phyloP scores from a whole-genome alignment of 805 yeast species.

The Candida alai region DNA sequence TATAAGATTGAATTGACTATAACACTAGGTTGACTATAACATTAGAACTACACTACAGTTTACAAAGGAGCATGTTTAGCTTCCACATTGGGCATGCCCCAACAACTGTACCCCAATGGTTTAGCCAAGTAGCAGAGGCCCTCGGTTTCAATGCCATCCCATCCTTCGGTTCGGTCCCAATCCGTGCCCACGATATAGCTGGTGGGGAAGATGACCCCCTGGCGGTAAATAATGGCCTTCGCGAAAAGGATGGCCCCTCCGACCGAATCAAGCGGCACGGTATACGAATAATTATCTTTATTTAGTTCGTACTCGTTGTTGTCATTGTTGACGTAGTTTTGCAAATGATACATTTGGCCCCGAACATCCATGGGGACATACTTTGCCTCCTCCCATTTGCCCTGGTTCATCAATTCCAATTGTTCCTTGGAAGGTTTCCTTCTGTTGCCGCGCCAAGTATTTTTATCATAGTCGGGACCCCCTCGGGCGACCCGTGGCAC shows the following conservation, averaged over 20 bases:
- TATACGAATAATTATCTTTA: slow-evolving; percentile 10
- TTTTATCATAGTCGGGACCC: slow-evolving; percentile 33
- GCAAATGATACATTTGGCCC: slow-evolving; percentile 28
- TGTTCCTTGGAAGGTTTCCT: slow-evolving; percentile 28
- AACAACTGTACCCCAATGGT: slow-evolving; percentile 42
- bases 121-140: slow-evolving; percentile 48
- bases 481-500: slow-evolving; percentile 33
- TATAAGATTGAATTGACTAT: too few relatives aligned
- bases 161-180: slow-evolving; percentile 47
- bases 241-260: slow-evolving; percentile 50
- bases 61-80: slow-evolving; percentile 44
- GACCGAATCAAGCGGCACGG: slow-evolving; percentile 41
- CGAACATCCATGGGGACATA: slow-evolving; percentile 32
- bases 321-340: slow-evolving; percentile 13
- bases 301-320: slow-evolving; percentile 7
- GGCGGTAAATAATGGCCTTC: slow-evolving; percentile 40
- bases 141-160: slow-evolving; percentile 53
- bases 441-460: slow-evolving; percentile 40
- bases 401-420: slow-evolving; percentile 21
- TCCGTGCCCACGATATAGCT: slow-evolving; percentile 43
- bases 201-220: slow-evolving; percentile 46
- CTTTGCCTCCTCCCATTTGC: slow-evolving; percentile 27
- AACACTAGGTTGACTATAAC: too few relatives aligned
- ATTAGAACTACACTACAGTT: slow-evolving; percentile 1
- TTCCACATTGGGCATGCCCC: slow-evolving; percentile 47